phyloP scores from a whole-genome alignment of 164 flowering plant genomes.

The Echeveria elegans region DNA sequence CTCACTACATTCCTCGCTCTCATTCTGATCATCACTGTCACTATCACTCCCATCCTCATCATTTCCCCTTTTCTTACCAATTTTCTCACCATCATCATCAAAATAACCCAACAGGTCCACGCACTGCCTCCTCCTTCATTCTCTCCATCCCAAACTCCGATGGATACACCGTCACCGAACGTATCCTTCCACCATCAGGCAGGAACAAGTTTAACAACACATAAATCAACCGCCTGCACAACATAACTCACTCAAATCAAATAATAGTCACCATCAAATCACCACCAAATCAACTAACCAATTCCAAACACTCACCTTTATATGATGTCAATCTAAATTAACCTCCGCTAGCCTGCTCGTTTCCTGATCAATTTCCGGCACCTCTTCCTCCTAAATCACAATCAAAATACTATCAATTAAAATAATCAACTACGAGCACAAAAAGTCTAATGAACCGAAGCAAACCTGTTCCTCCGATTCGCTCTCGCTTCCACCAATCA shows the following conservation, averaged over 20 bases:
- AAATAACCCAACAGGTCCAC: constrained; percentile 77
- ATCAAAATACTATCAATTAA: background rate
- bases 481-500: constrained; percentile 21
- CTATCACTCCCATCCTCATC: background rate
- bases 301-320: constrained; percentile 40
- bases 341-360: constrained; percentile 77
- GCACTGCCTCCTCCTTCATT: constrained; percentile 86
- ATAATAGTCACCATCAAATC: background rate
- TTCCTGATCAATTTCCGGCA: constrained; percentile 60
- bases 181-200: constrained; percentile 62
- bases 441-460: background rate
- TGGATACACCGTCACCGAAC: constrained; percentile 82
- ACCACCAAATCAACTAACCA: background rate
- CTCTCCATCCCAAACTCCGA: constrained; percentile 89
- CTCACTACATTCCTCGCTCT: background rate
- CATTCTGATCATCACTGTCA: background rate
- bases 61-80: background rate
- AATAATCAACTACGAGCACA: background rate
- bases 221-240: constrained; percentile 66
- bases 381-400: constrained; percentile 39
- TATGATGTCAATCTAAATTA: constrained; percentile 83
- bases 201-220: constrained; percentile 62
- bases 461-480: constrained; percentile 16
- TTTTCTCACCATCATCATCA: constrained; percentile 35
- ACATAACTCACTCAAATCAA: background rate